These are phyloP conservation scores for Dichomitus squalens DNA, from an alignment of 1,284 basidiomycete genomes.

Conservation along the genomic window DNA sequence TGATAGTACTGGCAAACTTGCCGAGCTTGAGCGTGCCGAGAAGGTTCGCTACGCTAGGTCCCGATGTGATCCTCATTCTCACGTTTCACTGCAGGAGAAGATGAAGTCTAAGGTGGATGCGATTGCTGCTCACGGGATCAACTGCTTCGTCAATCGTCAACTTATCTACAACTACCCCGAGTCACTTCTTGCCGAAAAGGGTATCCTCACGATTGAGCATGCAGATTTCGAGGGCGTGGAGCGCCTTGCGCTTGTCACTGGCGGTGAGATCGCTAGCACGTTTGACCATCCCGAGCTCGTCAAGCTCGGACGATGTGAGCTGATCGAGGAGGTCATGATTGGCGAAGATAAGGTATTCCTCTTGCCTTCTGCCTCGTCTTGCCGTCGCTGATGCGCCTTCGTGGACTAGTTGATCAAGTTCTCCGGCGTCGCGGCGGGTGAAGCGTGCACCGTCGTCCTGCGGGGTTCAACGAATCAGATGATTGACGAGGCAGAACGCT, in stretches of 20 bases:
- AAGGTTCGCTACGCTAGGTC: conserved; percentile 47
- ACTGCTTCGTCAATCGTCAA: conserved; percentile 98
- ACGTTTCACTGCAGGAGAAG: conserved; percentile 71
- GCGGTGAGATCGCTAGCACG: conserved; percentile 96
- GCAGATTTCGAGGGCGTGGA: conserved; percentile 99
- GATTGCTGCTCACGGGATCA: conserved; percentile 95
- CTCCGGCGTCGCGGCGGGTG: conserved; percentile 96
- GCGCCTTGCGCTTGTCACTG: conserved; percentile 93
- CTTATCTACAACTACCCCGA: conserved; percentile 99
- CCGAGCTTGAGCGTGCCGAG: conserved; percentile 97
- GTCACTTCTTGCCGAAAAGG: conserved; percentile 89
- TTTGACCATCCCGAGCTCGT: conserved; percentile 95
- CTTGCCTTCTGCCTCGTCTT: not conserved
- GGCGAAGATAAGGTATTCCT: conserved; percentile 91
- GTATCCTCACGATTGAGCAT: conserved; percentile 97
- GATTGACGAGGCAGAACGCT: conserved; percentile 99
- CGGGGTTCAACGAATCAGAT: conserved; percentile 98
- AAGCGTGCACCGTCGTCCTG: conserved; percentile 98
- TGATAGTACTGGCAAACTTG: conserved; percentile 94
- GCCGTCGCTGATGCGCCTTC: not conserved
- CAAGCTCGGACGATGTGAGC: conserved; percentile 90
- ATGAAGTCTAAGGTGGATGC: conserved; percentile 98
- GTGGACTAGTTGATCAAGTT: conserved; percentile 90
- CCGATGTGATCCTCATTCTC: not conserved
- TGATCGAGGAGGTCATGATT: conserved; percentile 99